Conservation (phyloP, 768 basidiomycete species). For the Tylopilus subfusipes region DNA sequence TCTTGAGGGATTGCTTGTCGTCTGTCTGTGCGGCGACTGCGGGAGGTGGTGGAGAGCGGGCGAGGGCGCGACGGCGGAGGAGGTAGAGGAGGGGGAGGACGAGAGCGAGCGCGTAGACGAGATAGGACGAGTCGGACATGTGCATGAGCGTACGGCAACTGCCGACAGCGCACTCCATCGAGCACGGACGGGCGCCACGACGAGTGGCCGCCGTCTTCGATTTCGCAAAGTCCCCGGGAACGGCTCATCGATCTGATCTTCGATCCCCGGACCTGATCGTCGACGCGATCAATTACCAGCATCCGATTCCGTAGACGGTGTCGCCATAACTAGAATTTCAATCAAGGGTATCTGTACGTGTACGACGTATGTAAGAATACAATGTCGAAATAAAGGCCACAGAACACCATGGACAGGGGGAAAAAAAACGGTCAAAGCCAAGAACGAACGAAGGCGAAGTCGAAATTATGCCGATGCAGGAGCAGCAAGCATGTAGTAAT, state of each 20-base stretch:
- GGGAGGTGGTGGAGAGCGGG: slow-evolving; percentile 4
- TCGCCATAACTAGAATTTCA: slow-evolving; percentile 4
- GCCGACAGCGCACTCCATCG: slow-evolving; percentile 1
- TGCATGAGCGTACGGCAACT: slow-evolving; percentile 8
- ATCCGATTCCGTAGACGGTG: background rate
- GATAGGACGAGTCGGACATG: slow-evolving; percentile 1
- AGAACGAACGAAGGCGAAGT: slow-evolving; percentile 10
- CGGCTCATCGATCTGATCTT: slow-evolving; percentile 26
- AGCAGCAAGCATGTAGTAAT: slow-evolving; percentile 11
- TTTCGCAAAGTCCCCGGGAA: background rate
- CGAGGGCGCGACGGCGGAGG: slow-evolving; percentile 11
- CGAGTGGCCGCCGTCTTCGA: background rate
- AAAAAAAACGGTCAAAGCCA: background rate
- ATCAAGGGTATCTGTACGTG: slow-evolving; percentile 16
- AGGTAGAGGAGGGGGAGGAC: slow-evolving; percentile 31
- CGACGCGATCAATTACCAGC: slow-evolving; percentile 18
- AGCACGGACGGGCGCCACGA: no score
- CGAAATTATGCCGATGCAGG: slow-evolving; percentile 12
- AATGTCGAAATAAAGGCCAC: background rate
- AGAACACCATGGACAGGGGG: background rate
- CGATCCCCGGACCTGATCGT: slow-evolving; percentile 32
- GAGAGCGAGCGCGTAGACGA: slow-evolving; percentile 33
- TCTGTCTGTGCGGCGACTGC: slow-evolving; percentile 16
- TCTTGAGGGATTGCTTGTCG: slow-evolving; percentile 39
- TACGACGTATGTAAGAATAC: slow-evolving; percentile 16